phyloP scores from a whole-genome alignment of 2,329 filamentous ascomycete species.

The Ophiocordyceps camponoti-leonardi region DNA sequence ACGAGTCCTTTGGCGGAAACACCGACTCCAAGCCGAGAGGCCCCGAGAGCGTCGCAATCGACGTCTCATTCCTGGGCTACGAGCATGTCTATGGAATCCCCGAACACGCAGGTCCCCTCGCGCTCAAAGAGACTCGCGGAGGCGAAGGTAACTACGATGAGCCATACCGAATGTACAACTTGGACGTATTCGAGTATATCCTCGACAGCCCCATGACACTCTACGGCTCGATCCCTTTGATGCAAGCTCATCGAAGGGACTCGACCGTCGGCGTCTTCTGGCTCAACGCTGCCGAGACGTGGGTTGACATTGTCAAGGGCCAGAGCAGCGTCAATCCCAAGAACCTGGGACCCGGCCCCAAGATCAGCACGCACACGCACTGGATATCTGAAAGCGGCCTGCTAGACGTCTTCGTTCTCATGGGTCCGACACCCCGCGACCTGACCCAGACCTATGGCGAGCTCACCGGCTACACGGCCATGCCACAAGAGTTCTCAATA shows the following conservation, averaged over 20 bases:
- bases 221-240: constrained; percentile 92
- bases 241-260: constrained; percentile 90
- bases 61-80: constrained; percentile 85
- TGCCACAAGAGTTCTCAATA: constrained; percentile 84
- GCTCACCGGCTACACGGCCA: constrained; percentile 76
- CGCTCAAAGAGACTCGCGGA: constrained; percentile 77
- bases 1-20: constrained; percentile 87
- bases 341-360: constrained; percentile 50
- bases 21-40: constrained; percentile 92
- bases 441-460: constrained; percentile 71
- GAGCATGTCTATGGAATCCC: constrained; percentile 89
- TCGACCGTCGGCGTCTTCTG: constrained; percentile 94
- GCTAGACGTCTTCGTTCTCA: constrained; percentile 84
- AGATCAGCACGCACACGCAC: constrained; percentile 72
- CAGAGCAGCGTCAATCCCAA: constrained; percentile 60
- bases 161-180: constrained; percentile 89
- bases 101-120: constrained; percentile 77
- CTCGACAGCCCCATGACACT: constrained; percentile 96
- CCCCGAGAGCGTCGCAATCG: constrained; percentile 78
- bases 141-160: constrained; percentile 72
- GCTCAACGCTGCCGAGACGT: constrained; percentile 93
- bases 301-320: constrained; percentile 83
- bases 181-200: constrained; percentile 95
- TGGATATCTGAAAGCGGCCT: constrained; percentile 92
- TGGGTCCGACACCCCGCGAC: constrained; percentile 73